These are phyloP conservation scores for Narthecium ossifragum DNA, from an alignment of 106 monocot genomes.

Conservation along the genomic window DNA sequence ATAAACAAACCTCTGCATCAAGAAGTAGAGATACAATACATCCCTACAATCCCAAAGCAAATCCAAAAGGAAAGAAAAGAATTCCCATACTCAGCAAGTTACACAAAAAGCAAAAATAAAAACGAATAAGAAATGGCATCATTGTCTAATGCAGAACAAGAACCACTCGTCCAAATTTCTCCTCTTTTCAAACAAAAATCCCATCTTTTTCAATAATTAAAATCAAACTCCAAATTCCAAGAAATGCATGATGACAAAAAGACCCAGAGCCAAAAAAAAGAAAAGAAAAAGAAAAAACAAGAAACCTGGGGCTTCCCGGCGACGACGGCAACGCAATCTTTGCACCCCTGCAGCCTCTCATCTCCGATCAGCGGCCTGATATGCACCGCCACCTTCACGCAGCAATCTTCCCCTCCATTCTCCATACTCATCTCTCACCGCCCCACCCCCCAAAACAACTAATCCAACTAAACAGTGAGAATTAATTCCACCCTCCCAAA, in stretches of 20 bases:
- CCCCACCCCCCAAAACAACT: neutral
- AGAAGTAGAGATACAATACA: too few relatives aligned
- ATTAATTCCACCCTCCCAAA: neutral
- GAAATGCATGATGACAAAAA: neutral
- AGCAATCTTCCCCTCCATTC: slow-evolving; percentile 72
- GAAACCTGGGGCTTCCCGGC: slow-evolving; percentile 69
- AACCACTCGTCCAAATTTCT: neutral
- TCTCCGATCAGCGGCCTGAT: slow-evolving; percentile 85
- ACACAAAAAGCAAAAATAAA: neutral
- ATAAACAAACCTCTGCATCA: neutral
- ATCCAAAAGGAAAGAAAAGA: neutral
- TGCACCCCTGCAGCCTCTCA: slow-evolving; percentile 84
- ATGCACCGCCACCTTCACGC: slow-evolving; percentile 95
- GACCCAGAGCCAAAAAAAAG: neutral
- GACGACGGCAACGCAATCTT: slow-evolving; percentile 80
- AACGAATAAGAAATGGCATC: neutral
- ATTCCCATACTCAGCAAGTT: neutral
- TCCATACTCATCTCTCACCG: slow-evolving; percentile 32
- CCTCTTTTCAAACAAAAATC: neutral
- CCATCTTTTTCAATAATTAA: neutral
- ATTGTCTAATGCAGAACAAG: neutral
- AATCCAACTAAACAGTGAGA: neutral
- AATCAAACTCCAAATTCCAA: neutral
- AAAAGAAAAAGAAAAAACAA: neutral
- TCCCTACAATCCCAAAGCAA: neutral